Evolutionary conservation across 345 rosid genomes (phyloP).

Genomic region (Erucastrum elatum): DNA sequence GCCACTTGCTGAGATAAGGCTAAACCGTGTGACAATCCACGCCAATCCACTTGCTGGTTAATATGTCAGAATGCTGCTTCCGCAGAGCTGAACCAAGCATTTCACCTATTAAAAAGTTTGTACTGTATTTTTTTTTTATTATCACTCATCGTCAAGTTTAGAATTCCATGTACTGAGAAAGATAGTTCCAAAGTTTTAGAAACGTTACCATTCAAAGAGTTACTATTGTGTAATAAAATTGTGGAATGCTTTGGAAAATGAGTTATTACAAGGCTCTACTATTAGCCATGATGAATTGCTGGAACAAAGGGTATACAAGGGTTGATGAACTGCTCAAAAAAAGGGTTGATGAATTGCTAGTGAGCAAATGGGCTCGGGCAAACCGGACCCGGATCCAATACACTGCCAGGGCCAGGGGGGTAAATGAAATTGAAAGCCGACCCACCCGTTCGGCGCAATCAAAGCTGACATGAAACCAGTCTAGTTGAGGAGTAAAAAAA

Average conservation of each 20-base stretch:
- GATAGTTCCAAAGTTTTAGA: not conserved
- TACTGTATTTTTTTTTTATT: not conserved
- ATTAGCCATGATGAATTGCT: too few species aligned
- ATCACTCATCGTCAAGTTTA: not conserved
- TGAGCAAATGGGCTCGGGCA: conserved; percentile 13
- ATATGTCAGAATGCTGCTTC: conserved; percentile 31
- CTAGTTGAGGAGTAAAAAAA: not conserved
- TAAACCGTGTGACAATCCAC: conserved; percentile 90
- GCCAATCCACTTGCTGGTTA: conserved; percentile 98
- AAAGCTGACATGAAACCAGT: conserved; percentile 6
- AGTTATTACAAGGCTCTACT: too few species aligned
- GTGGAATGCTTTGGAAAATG: too few species aligned
- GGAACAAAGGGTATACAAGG: too few species aligned
- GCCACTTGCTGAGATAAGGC: conserved; percentile 95
- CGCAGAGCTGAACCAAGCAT: not conserved
- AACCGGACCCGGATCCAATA: not conserved
- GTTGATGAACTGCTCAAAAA: too few species aligned
- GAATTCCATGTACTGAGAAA: not conserved
- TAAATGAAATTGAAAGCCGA: not conserved
- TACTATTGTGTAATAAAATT: too few species aligned
- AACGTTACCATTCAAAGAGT: not conserved
- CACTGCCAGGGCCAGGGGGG: not conserved
- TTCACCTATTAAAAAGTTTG: not conserved
- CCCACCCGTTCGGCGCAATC: conserved; percentile 35
- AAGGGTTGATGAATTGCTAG: too few species aligned